A percentile compares a stretch with the other conserved stretches of the same genome.
phyloP scores from a whole-genome alignment of 2,329 filamentous ascomycete genomes.

The Fusarium longipes region DNA sequence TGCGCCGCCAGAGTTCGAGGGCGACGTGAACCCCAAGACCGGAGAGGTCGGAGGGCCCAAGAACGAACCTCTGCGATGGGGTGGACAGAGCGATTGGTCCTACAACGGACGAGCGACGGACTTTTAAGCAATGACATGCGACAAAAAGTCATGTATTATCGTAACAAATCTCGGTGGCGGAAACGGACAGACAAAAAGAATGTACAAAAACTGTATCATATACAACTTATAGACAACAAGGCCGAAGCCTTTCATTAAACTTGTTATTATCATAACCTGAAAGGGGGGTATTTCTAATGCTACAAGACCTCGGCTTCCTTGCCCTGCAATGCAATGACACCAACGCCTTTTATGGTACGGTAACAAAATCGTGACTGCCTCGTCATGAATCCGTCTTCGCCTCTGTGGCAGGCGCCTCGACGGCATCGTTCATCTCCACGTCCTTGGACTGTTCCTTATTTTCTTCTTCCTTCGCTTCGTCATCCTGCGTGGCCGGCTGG shows the following conservation, averaged over 20 bases:
- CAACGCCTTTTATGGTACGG: conserved; percentile 40
- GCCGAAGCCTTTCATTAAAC: conserved; percentile 30
- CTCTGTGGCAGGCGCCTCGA: conserved; percentile 26
- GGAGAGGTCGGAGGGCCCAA: conserved; percentile 97
- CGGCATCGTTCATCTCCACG: conserved; percentile 49
- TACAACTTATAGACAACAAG: conserved; percentile 21
- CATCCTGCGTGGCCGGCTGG: conserved; percentile 38
- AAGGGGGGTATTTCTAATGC: conserved; percentile 46
- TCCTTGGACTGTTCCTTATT: conserved; percentile 42
- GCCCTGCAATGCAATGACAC: conserved; percentile 39
- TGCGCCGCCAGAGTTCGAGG: conserved; percentile 90
- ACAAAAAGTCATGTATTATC: background rate
- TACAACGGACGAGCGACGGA: conserved; percentile 96
- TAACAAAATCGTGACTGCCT: conserved; percentile 20
- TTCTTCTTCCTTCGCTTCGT: conserved; percentile 14
- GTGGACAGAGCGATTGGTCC: conserved; percentile 81
- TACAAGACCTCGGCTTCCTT: conserved; percentile 36
- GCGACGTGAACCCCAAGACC: conserved; percentile 90
- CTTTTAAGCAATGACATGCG: conserved; percentile 63
- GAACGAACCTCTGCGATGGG: conserved; percentile 95
- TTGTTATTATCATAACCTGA: conserved; percentile 38
- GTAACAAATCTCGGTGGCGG: background rate
- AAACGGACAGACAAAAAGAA: background rate
- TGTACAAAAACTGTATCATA: conserved; percentile 37
- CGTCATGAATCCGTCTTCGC: conserved; percentile 31